Base-by-base conservation (phyloP, 768 basidiomycete genomes). In the Leucogyrophana mollusca region DNA sequence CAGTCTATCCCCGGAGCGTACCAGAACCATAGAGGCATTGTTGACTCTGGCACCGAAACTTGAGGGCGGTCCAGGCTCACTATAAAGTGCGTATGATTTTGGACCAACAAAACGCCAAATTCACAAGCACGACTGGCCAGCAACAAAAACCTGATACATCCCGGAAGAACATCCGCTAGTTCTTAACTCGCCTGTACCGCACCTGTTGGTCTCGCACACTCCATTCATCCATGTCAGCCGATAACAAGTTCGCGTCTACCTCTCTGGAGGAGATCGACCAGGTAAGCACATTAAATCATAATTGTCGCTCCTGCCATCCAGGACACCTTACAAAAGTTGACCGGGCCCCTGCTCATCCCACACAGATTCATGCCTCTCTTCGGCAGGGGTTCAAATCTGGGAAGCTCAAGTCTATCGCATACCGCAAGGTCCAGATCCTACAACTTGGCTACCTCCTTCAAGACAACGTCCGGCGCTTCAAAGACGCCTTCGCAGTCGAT, bases 341-440 rank as follows among this genome's bases (percentile, higher is more conserved):
- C 9, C 11, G 18, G 30, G 35, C 8, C 8, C 20, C 24, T 17
- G 18, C 18, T 11, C 3, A n/a, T n/a, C n/a, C n/a, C n/a, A n/a
- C n/a, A n/a, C 53, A 87, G 86, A 79, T 85, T 46, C 78, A 79
- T 43, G 69, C 69, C 20, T 68, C 72, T 36, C 68, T 91, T 17
- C 70, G 66, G 21, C 67, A 70, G 16, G 77, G 76, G 5, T 91
- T 90, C 64, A 67, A 66, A 22, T 66, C 79, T 1, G 86, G 87
- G 13, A 89, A 83, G 59, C 76, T 80, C 34, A 82, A 70, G 57
- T 64, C 78, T n/a, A 70, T 91, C 46, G 73, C 73, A 11, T 89
- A 75, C 58, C 75, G 91, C 56, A 90, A 83, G 64, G 76, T 80
- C 35, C 89, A 91, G 66, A 72, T 94, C 20, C 73, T 83, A n/a